Evolutionary conservation across 768 basidiomycete genomes (phyloP).

Genomic region (Basidioascus undulatus): DNA sequence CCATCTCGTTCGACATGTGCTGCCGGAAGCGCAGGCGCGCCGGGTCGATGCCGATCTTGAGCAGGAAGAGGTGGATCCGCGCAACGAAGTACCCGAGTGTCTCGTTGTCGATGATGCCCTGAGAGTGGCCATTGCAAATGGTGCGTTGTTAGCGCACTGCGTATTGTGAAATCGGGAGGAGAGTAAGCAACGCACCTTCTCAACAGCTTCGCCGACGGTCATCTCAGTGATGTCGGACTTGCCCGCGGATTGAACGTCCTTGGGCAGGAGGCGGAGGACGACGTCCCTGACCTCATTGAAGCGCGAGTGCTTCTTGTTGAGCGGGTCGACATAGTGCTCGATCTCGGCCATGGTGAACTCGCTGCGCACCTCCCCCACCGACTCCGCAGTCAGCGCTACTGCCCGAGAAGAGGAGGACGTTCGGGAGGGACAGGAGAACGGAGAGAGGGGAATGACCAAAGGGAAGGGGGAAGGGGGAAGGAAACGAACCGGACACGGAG

Average conservation of each 20-base stretch:
- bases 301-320: constrained; percentile 62
- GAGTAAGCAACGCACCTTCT: constrained; percentile 18
- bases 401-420: too few relatives aligned
- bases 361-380: constrained; percentile 11
- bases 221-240: constrained; percentile 36
- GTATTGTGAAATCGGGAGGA: not conserved
- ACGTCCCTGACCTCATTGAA: constrained; percentile 61
- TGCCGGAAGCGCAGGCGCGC: constrained; percentile 72
- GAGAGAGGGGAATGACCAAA: too few relatives aligned
- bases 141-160: not conserved
- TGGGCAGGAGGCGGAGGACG: constrained; percentile 50
- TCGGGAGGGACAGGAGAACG: too few relatives aligned
- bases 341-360: constrained; percentile 99
- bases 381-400: not conserved
- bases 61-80: constrained; percentile 66
- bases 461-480: too few relatives aligned
- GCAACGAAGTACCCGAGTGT: constrained; percentile 94
- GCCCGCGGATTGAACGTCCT: constrained; percentile 58
- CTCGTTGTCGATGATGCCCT: constrained; percentile 77
- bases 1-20: constrained; percentile 99
- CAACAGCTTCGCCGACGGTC: constrained; percentile 72
- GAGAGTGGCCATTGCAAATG: not conserved
- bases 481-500: constrained; percentile 50
- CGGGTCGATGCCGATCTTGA: constrained; percentile 74
- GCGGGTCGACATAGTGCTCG: constrained; percentile 93